phyloP scores from a whole-genome alignment of 75 land plant genomes.

The Pinus tabuliformis region DNA sequence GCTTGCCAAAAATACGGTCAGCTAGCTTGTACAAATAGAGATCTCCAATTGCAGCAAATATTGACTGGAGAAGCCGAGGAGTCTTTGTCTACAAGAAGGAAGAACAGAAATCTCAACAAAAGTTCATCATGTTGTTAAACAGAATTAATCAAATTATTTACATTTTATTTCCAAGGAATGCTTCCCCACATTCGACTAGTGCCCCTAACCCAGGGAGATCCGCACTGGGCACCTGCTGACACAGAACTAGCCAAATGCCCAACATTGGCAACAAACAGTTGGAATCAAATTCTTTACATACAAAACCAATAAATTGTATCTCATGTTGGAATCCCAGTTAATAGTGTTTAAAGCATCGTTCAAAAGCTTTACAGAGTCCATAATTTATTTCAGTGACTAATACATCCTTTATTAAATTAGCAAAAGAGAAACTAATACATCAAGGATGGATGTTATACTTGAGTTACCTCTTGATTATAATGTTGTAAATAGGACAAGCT shows the following conservation, averaged over 20 bases:
- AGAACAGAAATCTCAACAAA: neutral
- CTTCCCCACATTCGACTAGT: too few relatives aligned
- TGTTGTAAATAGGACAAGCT: too few relatives aligned
- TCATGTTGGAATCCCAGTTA: neutral
- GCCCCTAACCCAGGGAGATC: too few relatives aligned
- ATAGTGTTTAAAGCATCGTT: neutral
- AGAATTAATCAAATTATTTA: too few relatives aligned
- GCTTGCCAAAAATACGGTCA: conserved; percentile 46
- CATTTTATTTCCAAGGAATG: too few relatives aligned
- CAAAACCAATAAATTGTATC: neutral
- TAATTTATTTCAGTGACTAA: neutral
- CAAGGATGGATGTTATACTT: too few relatives aligned
- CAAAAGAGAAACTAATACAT: too few relatives aligned
- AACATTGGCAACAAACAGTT: too few relatives aligned
- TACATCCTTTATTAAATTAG: neutral
- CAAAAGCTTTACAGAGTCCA: neutral
- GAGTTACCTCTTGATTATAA: too few relatives aligned
- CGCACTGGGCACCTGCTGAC: too few relatives aligned
- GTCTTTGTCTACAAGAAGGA: conserved; percentile 54
- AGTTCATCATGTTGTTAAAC: too few relatives aligned
- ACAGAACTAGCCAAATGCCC: too few relatives aligned
- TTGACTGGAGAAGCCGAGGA: conserved; percentile 79
- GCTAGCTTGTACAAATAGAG: conserved; percentile 83
- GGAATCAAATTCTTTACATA: neutral
- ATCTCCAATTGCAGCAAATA: conserved; percentile 93